Percentiles rank a stretch among this genome's conserved stretches.
phyloP scores from a whole-genome alignment of 2,329 filamentous ascomycete genomes.

The Chrysoporthe puriensis region DNA sequence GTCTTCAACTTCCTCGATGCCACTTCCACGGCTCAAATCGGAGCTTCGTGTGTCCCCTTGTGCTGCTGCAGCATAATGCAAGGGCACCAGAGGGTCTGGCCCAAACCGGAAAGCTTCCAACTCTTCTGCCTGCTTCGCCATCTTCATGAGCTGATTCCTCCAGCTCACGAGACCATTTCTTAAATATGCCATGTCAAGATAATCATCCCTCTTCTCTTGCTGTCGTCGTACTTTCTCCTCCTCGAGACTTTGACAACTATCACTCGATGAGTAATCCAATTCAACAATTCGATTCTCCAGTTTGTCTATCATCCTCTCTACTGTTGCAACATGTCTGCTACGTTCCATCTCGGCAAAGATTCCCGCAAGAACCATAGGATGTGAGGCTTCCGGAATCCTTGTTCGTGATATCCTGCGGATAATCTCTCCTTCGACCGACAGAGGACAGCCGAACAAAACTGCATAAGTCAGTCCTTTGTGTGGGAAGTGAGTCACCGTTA shows the following conservation, averaged over 20 bases:
- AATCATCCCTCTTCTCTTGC: slow-evolving; percentile 30
- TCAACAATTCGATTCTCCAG: slow-evolving; percentile 34
- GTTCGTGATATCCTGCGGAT: slow-evolving; percentile 26
- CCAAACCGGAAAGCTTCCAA: slow-evolving; percentile 27
- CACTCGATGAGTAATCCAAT: slow-evolving; percentile 22
- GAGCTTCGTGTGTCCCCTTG: background rate
- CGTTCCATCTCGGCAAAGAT: slow-evolving; percentile 40
- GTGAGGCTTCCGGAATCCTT: slow-evolving; percentile 16
- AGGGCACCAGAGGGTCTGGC: slow-evolving; percentile 26
- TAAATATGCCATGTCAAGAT: slow-evolving; percentile 35
- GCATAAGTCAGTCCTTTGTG: slow-evolving; percentile 31
- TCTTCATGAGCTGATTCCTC: slow-evolving; percentile 33
- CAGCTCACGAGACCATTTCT: slow-evolving; percentile 35
- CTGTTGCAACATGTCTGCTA: slow-evolving; percentile 31
- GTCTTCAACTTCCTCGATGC: background rate
- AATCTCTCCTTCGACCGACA: slow-evolving; percentile 28
- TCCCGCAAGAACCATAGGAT: slow-evolving; percentile 37
- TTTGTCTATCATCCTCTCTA: slow-evolving; percentile 31
- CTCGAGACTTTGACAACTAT: background rate
- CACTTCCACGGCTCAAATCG: background rate
- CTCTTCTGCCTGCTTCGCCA: slow-evolving; percentile 23
- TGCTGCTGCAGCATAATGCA: background rate
- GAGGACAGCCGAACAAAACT: slow-evolving; percentile 33
- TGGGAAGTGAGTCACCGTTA: slow-evolving; percentile 36
- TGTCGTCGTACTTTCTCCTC: slow-evolving; percentile 21